Conservation (phyloP, 331 rosid genomes). For the Quercus phellos region DNA sequence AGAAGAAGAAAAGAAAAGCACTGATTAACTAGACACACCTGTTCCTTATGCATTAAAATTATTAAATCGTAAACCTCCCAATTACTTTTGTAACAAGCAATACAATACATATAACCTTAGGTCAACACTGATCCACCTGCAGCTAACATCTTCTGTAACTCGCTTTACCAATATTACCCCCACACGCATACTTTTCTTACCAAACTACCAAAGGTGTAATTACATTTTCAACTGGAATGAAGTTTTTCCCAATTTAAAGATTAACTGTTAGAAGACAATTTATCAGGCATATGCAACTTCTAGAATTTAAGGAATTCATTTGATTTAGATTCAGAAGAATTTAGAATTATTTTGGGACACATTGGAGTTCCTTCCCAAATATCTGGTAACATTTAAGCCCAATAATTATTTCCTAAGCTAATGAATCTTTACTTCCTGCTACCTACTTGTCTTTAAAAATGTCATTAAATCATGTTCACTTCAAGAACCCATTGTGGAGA, state of each 20-base stretch:
- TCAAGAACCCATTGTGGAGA: neutral
- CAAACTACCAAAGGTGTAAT: neutral
- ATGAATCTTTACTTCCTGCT: neutral
- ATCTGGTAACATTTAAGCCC: neutral
- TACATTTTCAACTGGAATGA: neutral
- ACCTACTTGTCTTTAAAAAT: neutral
- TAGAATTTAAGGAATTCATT: neutral
- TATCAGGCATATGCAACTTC: neutral
- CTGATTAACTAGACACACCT: neutral
- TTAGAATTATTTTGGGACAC: neutral
- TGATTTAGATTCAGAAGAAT: neutral
- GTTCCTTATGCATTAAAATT: neutral
- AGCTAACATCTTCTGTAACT: neutral
- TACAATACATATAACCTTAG: neutral
- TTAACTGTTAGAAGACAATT: neutral
- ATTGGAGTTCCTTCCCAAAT: neutral
- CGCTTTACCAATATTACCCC: neutral
- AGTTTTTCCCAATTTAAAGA: neutral
- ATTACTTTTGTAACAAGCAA: neutral
- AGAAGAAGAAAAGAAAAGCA: neutral
- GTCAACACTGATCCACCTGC: neutral
- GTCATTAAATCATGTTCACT: neutral
- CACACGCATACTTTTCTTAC: neutral
- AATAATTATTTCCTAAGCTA: neutral
- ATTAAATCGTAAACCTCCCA: conserved; percentile 9